phyloP scores from a whole-genome alignment of 768 basidiomycete species.

The Phylloporus sp. region DNA sequence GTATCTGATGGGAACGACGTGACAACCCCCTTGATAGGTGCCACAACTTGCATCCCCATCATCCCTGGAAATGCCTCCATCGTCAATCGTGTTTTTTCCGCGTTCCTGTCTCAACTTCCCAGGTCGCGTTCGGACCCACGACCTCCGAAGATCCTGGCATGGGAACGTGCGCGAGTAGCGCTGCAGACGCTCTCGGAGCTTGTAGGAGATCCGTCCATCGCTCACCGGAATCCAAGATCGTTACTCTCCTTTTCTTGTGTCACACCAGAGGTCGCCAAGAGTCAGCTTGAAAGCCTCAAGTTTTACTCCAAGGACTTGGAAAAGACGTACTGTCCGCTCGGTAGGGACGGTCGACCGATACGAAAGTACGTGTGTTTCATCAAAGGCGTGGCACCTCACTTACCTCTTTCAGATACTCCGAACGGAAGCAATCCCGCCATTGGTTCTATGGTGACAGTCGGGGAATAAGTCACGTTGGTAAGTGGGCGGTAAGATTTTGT shows the following conservation, averaged over 20 bases:
- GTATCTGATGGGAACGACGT: background rate
- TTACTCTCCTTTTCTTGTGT: conserved; percentile 68
- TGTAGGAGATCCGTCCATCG: conserved; percentile 42
- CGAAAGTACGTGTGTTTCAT: conserved; percentile 45
- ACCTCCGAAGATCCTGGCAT: conserved; percentile 31
- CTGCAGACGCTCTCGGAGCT: conserved; percentile 51
- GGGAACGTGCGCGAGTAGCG: conserved; percentile 54
- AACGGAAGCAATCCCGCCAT: conserved; percentile 46
- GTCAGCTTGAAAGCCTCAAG: conserved; percentile 47
- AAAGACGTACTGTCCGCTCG: conserved; percentile 53
- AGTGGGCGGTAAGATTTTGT: conserved; percentile 12
- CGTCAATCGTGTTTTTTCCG: conserved; percentile 58
- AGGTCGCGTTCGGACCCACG: conserved; percentile 46
- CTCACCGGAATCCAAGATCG: conserved; percentile 51
- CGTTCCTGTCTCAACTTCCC: conserved; percentile 58
- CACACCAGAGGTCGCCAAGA: conserved; percentile 45
- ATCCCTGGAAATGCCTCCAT: conserved; percentile 54
- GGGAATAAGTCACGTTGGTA: conserved; percentile 55
- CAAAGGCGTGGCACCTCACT: background rate
- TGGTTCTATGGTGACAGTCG: conserved; percentile 61
- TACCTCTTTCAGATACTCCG: conserved; percentile 48
- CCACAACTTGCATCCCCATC: conserved; percentile 51
- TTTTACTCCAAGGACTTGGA: conserved; percentile 44
- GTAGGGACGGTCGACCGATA: conserved; percentile 53
- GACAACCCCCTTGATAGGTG: conserved; percentile 38